Evolutionary conservation across 768 basidiomycete species (phyloP).

Genomic region (Amanita pseudoporphyria): DNA sequence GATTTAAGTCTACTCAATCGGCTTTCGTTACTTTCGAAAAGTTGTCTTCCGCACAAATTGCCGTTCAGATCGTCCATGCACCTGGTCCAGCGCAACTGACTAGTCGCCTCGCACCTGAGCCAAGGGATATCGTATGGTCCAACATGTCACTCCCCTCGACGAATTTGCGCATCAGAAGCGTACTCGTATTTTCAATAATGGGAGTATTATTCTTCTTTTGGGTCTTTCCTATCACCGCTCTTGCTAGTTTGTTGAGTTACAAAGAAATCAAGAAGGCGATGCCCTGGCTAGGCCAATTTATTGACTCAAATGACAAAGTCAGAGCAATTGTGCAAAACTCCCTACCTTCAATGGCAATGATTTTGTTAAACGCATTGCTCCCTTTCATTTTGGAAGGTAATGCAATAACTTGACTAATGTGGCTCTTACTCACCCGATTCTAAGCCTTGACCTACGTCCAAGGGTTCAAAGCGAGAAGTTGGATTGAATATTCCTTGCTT

Average conservation of each 20-base stretch:
- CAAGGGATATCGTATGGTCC: constrained; percentile 92
- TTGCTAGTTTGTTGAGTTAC: constrained; percentile 85
- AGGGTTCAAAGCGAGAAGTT: constrained; percentile 82
- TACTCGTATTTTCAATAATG: constrained; percentile 63
- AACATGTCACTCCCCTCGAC: constrained; percentile 66
- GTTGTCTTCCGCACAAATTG: constrained; percentile 92
- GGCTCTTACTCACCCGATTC: constrained; percentile 4
- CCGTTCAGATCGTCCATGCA: constrained; percentile 74
- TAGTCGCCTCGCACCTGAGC: constrained; percentile 82
- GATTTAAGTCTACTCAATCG: constrained; percentile 71
- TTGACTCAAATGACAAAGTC: constrained; percentile 73
- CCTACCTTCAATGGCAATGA: constrained; percentile 84
- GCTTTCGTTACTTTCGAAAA: constrained; percentile 98
- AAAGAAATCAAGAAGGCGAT: constrained; percentile 84
- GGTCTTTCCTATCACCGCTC: constrained; percentile 81
- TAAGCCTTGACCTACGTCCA: constrained; percentile 77
- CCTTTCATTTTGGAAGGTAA: constrained; percentile 86
- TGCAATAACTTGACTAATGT: background rate
- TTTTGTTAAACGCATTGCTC: constrained; percentile 77
- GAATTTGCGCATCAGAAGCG: constrained; percentile 53
- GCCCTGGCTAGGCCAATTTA: constrained; percentile 82
- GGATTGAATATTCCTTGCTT: constrained; percentile 88
- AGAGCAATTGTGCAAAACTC: constrained; percentile 92
- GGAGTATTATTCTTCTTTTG: constrained; percentile 78
- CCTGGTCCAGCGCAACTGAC: constrained; percentile 54